Base-by-base conservation (phyloP, 768 basidiomycete genomes). In the Zangia roseola region DNA sequence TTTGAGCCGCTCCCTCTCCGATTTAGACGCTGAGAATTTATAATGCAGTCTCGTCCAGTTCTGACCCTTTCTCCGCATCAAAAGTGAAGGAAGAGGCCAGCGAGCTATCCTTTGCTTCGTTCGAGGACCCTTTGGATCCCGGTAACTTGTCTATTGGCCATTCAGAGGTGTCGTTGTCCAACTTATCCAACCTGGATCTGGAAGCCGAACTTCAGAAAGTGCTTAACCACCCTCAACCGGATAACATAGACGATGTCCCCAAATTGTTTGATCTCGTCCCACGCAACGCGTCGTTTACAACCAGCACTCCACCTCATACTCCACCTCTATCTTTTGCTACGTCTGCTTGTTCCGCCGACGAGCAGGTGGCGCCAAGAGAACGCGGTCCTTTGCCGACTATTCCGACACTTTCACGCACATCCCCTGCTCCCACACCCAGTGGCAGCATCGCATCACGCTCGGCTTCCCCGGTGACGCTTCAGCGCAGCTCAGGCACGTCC, bases 91-190 rank as follows among this genome's bases (percentile, higher is more conserved):
- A 64, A 38, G 67, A 68, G 2, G 34, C 43, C n/a, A 20, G 52
- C 26, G 64, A 63, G n/a, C 10, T 48, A 19, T 61, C 62, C 6
- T 64, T 72, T 45, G 39, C 57, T 16, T 70, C 69, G 20, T 52
- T 59, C 6, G 54, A 66, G 6, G 62, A 70, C 34, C 60, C 61
- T 21, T 40, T 65, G 52, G 61, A 67, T 26, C 64, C 65, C 16
- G 53, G 49, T 23, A 72, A 70, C 26, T 45, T 69, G 46, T 69
- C 64, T 14, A 66, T 71, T n/a, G 69, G 66, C 21, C 64, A 68
- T 37, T 70, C 69, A 10, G 71, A 71, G 40, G 62, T 71, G 17
- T 71, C 69, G 2, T 53, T 70, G 9, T 65, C 61, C 20, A 68
- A 63, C 23, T 51, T 70, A 10, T 65, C 62, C 21, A 68, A 63